Percentiles rank a stretch among this genome's conserved stretches.
phyloP scores from a whole-genome alignment of 2,329 filamentous ascomycete species.

The Graphium sp. region DNA sequence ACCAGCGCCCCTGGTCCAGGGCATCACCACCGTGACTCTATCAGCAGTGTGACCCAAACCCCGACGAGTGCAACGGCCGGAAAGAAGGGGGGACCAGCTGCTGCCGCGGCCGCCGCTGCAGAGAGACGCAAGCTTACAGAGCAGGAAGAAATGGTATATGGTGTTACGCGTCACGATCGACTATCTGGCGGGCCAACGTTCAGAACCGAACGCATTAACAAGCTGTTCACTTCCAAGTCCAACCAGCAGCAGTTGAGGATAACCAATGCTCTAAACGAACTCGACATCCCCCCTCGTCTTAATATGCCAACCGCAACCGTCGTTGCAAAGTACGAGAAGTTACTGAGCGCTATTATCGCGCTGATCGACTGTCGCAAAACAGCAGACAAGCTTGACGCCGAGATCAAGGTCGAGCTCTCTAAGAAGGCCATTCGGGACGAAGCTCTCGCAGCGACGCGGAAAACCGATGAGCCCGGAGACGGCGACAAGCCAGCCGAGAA shows the following conservation, averaged over 20 bases:
- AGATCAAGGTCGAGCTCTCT: conserved; percentile 43
- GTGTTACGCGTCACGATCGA: conserved; percentile 72
- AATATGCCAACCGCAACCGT: conserved; percentile 61
- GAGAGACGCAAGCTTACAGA: conserved; percentile 56
- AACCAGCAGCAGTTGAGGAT: conserved; percentile 63
- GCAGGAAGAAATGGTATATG: conserved; percentile 64
- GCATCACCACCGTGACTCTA: conserved; percentile 24
- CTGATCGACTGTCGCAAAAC: conserved; percentile 61
- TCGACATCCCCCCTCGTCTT: conserved; percentile 54
- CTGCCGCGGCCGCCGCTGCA: conserved; percentile 15
- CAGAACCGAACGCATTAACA: conserved; percentile 68
- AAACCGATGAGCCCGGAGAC: conserved; percentile 5
- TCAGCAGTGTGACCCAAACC: conserved; percentile 18
- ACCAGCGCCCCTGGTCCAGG: conserved; percentile 16
- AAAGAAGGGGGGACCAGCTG: conserved; percentile 8
- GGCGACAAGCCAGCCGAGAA: conserved; percentile 1
- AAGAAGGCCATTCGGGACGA: conserved; percentile 37
- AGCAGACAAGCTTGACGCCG: conserved; percentile 58
- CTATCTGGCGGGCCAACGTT: conserved; percentile 77
- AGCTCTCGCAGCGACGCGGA: conserved; percentile 9
- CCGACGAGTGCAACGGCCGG: conserved; percentile 15
- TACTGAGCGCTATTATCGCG: conserved; percentile 50
- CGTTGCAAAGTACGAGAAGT: conserved; percentile 51
- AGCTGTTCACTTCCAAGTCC: conserved; percentile 62
- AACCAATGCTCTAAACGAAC: conserved; percentile 50